These are phyloP conservation scores for Mycena polygramma DNA, from an alignment of 768 basidiomycete genomes.

Conservation along the genomic window DNA sequence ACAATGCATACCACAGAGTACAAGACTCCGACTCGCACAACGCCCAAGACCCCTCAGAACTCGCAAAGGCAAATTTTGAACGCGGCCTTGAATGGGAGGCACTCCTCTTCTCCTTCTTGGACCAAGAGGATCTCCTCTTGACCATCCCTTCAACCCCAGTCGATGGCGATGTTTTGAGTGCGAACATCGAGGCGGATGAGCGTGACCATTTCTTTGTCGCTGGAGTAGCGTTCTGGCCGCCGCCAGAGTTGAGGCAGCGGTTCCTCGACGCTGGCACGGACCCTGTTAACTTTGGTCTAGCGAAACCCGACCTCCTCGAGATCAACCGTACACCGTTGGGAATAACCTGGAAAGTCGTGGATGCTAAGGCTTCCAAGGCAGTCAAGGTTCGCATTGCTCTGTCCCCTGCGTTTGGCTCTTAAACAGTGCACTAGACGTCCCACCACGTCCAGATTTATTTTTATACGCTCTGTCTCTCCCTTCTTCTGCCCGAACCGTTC, in stretches of 20 bases:
- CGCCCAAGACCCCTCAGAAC: conserved; percentile 43
- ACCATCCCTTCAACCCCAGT: conserved; percentile 54
- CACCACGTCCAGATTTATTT: conserved; percentile 68
- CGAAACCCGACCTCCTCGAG: conserved; percentile 65
- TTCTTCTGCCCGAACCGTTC: conserved; percentile 54
- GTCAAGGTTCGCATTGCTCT: conserved; percentile 55
- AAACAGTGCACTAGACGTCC: conserved; percentile 51
- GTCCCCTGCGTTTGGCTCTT: background rate
- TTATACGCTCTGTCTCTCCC: conserved; percentile 59
- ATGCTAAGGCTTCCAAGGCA: conserved; percentile 62
- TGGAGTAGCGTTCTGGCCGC: conserved; percentile 58
- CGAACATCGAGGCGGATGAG: conserved; percentile 59
- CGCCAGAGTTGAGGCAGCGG: conserved; percentile 50
- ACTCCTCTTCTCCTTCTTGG: conserved; percentile 57
- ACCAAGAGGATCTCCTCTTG: conserved; percentile 54
- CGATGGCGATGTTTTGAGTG: conserved; percentile 49
- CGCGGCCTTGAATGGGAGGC: conserved; percentile 63
- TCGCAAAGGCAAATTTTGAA: conserved; percentile 54
- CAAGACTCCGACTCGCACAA: conserved; percentile 7
- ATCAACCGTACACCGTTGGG: conserved; percentile 50
- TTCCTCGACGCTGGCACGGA: conserved; percentile 48
- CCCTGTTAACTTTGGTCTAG: conserved; percentile 58
- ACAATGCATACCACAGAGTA: conserved; percentile 54
- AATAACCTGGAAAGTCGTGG: conserved; percentile 62
- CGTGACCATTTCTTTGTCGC: conserved; percentile 61